Evolutionary conservation across 2,329 filamentous ascomycete genomes (phyloP).

Genomic region (Coniochaeta ligniaria): DNA sequence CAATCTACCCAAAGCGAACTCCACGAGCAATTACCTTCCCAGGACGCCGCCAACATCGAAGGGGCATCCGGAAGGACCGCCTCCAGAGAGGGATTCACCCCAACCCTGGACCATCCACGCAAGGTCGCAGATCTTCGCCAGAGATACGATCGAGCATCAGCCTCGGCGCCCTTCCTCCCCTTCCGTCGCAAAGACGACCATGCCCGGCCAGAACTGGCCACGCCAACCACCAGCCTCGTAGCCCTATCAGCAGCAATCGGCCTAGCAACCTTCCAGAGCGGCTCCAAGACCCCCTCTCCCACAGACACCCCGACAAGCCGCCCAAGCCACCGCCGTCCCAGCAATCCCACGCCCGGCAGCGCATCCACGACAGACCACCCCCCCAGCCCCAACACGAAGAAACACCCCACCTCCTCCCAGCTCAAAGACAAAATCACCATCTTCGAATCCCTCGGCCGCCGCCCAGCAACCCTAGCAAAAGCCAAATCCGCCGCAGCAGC

Average conservation of each 20-base stretch:
- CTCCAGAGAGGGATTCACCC: not conserved
- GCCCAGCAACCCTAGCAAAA: not conserved
- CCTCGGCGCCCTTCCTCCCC: conserved; percentile 13
- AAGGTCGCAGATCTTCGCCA: conserved; percentile 22
- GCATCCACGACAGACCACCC: not conserved
- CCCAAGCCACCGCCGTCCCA: not conserved
- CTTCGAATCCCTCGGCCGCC: conserved; percentile 15
- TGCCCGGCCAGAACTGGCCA: not conserved
- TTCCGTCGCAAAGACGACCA: conserved; percentile 12
- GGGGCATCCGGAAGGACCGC: not conserved
- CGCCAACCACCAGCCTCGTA: not conserved
- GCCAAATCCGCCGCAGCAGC: not conserved
- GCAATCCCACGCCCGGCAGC: not conserved
- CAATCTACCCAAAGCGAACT: conserved; percentile 8
- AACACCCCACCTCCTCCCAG: conserved; percentile 11
- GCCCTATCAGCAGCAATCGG: not conserved
- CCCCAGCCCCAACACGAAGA: conserved; percentile 5
- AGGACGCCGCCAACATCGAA: not conserved
- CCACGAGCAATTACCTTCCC: not conserved
- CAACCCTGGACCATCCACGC: conserved; percentile 6
- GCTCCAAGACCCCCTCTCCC: not conserved
- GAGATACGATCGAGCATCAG: conserved; percentile 18
- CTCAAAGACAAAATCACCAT: conserved; percentile 16
- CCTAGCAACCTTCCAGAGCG: not conserved
- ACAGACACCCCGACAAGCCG: not conserved